Evolutionary conservation across 495 filamentous ascomycete species (phyloP), one percentile per base, ranked within the genome.

Genomic region (Podospora conica): DNA sequence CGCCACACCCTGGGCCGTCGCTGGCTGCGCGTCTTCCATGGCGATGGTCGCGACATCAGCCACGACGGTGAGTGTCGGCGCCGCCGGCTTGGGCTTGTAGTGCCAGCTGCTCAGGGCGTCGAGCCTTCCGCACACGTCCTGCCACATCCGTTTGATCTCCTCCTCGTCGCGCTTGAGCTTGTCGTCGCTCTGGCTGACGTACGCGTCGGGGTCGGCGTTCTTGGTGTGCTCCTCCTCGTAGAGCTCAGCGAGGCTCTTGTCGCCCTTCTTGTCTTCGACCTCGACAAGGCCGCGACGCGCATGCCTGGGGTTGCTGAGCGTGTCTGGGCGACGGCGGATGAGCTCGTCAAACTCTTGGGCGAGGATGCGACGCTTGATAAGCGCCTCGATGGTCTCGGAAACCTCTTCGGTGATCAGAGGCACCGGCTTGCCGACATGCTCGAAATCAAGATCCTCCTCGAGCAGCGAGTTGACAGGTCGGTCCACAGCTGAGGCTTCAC

Each of bases 21-120:
- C 86, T 7, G 95, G 95, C 66, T 95, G 89, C 11, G 93, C 95
- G 73, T 98, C 95, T 78, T 98, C 95, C 91, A 98, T 96, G 67
- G 82, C 86, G 56, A 98, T 89, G 11, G 90, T 90, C 11, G 95
- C 89, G 8, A 93, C 91, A 79, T 98, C 95, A 10, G 90, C 84
- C 20, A 97, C 88, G 59, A 97, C 89, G 20, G 90, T 93, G 64
- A 98, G 85, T 28, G 83, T 86, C 9, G 90, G 87, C 59, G 88
- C 89, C 1, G 88, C 83, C 12, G 90, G 87, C 78, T 92, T 94
- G 3, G 95, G 95, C 75, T 91, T 93, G 82, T 96, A 98, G 75
- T 97, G 91, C 92, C 92, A 96, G 73, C 89, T 96, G 72, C 87
- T 92, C 55, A 98, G 85, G 23, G 90, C 86, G 76, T 98, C 96